Base-by-base conservation (phyloP, 75 land plant species). In the Selaginella moellendorffii region DNA sequence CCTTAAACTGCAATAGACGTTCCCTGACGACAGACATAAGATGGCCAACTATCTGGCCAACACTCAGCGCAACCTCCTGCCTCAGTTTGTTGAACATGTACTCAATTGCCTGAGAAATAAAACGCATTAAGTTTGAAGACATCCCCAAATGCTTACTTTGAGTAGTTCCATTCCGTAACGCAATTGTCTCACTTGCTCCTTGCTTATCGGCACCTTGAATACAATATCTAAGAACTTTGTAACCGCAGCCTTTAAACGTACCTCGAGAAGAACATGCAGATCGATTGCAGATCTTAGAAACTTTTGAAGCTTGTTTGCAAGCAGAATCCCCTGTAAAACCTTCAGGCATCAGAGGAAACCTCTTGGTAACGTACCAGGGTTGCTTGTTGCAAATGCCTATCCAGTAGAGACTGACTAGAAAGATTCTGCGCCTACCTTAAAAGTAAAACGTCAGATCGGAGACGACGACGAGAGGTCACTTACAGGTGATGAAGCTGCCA, bases 191-290 rank as follows among this genome's bases (percentile, higher is more conserved):
- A 36, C 46, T 36, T 36, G 46, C 14, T 36, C 46, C 46, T 36
- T 36, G 46, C 46, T 36, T 5, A 36, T 36, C 14, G 46, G 46
- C 10, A 36, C 46, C 46, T 36, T 5, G n/a, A n/a, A n/a, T n/a
- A n/a, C n/a, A n/a, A n/a, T n/a, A n/a, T n/a, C n/a, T n/a, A n/a
- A n/a, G n/a, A n/a, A n/a, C n/a, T n/a, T n/a, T n/a, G n/a, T n/a
- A n/a, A n/a, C n/a, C n/a, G n/a, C n/a, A n/a, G n/a, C n/a, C n/a
- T n/a, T n/a, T n/a, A n/a, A n/a, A n/a, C n/a, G n/a, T 64, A 79
- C 81, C 67, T 79, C 80, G 29, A 76, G 54, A 61, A 67, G 69
- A 27, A 68, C 63, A 65, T 79, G 81, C 18, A 79, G 52, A 62
- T 77, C 80, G 36, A 79, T 72, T 27, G 80, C 77, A 52, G 79